Evolutionary conservation across 2,329 filamentous ascomycete genomes (phyloP).

Genomic region (Trichoderma gracile): DNA sequence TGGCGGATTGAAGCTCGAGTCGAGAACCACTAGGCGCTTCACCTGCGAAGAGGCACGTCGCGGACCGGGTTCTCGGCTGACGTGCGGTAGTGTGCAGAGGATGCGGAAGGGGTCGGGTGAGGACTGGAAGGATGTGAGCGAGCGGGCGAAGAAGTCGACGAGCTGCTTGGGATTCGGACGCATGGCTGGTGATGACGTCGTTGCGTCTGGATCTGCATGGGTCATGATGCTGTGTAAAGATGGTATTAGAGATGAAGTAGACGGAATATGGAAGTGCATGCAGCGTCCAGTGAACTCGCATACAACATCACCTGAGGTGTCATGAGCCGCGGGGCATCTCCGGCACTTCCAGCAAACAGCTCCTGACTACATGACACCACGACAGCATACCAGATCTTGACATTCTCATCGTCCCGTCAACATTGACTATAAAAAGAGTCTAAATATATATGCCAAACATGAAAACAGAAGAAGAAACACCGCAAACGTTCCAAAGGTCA

Average conservation of each 20-base stretch:
- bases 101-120: slow-evolving; percentile 48
- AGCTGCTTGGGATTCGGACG: slow-evolving; percentile 35
- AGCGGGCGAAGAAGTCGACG: slow-evolving; percentile 46
- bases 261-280: neutral
- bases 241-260: neutral
- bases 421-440: slow-evolving; percentile 1
- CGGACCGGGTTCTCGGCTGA: neutral
- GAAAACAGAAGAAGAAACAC: neutral
- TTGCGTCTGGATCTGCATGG: neutral
- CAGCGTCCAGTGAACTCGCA: neutral
- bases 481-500: neutral
- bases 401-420: neutral
- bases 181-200: neutral
- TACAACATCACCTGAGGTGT: slow-evolving; percentile 6
- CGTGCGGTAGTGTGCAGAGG: slow-evolving; percentile 44
- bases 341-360: slow-evolving; percentile 7
- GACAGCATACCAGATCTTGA: neutral
- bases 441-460: slow-evolving; percentile 17
- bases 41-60: slow-evolving; percentile 12
- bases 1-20: slow-evolving; percentile 70
- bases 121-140: slow-evolving; percentile 48
- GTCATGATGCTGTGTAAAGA: slow-evolving; percentile 19
- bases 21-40: slow-evolving; percentile 56
- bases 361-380: neutral
- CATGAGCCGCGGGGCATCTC: slow-evolving; percentile 21